Evolutionary conservation across 257 asterid genomes (phyloP).

Genomic region (Solanum rostratum): DNA sequence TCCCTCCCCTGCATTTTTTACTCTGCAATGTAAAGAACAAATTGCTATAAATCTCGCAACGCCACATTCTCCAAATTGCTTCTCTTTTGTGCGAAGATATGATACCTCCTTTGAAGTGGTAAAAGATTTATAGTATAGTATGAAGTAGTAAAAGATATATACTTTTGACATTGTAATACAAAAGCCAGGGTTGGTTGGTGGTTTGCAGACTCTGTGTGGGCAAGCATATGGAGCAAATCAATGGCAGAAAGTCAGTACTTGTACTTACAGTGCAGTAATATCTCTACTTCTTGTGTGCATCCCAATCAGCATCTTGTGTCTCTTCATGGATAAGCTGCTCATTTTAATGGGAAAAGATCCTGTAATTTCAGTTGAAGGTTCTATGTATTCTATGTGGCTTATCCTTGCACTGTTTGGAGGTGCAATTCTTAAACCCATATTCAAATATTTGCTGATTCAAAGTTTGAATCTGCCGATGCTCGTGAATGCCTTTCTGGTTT

Average conservation of each 20-base stretch:
- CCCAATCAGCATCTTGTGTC: conserved; percentile 39
- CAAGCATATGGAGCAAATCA: conserved; percentile 55
- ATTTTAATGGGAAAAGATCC: conserved; percentile 39
- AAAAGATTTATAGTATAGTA: too few relatives aligned
- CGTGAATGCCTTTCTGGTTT: conserved; percentile 14
- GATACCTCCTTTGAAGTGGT: too few relatives aligned
- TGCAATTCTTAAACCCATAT: conserved; percentile 38
- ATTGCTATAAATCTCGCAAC: too few relatives aligned
- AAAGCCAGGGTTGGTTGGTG: conserved; percentile 51
- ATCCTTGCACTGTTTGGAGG: conserved; percentile 43
- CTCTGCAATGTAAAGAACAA: too few relatives aligned
- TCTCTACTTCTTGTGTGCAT: conserved; percentile 27
- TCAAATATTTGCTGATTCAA: conserved; percentile 46
- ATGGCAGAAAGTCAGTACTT: conserved; percentile 30
- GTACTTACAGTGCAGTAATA: conserved; percentile 36
- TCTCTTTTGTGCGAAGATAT: too few relatives aligned
- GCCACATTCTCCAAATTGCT: too few relatives aligned
- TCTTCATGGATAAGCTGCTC: conserved; percentile 33
- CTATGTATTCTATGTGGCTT: conserved; percentile 21
- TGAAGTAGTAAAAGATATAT: too few relatives aligned
- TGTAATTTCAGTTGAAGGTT: conserved; percentile 31
- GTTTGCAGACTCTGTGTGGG: conserved; percentile 55
- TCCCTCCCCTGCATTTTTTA: neutral
- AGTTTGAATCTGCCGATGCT: conserved; percentile 43
- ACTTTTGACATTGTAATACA: too few relatives aligned